A percentile compares a stretch with the other conserved stretches of the same genome.
phyloP scores from a whole-genome alignment of 2,329 filamentous ascomycete species.

The Penicillium sp. region DNA sequence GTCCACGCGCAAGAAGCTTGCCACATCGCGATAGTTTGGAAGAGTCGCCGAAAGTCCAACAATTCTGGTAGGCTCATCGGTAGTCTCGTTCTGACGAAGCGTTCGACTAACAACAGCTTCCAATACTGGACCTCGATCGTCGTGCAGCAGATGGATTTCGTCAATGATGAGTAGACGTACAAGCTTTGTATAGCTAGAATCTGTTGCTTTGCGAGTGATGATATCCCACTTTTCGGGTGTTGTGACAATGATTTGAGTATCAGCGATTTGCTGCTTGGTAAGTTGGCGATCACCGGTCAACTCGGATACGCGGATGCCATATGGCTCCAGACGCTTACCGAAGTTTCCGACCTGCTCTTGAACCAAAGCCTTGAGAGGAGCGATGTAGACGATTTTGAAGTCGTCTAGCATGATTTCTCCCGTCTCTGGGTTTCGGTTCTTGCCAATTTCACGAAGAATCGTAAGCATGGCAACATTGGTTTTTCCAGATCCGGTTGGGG shows the following conservation, averaged over 20 bases:
- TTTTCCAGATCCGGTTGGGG: constrained; percentile 94
- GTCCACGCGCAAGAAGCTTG: constrained; percentile 89
- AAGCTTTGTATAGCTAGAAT: constrained; percentile 95
- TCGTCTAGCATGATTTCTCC: constrained; percentile 94
- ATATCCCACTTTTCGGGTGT: constrained; percentile 99
- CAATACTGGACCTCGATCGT: constrained; percentile 91
- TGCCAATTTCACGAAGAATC: constrained; percentile 93
- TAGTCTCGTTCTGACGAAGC: constrained; percentile 89
- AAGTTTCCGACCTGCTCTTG: constrained; percentile 99
- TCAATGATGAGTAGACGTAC: constrained; percentile 95
- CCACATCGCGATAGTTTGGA: constrained; percentile 94
- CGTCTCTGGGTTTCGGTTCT: constrained; percentile 80
- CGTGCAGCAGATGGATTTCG: constrained; percentile 95
- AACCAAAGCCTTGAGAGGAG: constrained; percentile 89
- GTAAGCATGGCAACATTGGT: constrained; percentile 98
- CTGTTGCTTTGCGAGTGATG: constrained; percentile 95
- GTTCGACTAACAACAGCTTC: constrained; percentile 96
- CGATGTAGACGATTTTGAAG: constrained; percentile 98
- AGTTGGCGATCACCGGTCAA: constrained; percentile 96
- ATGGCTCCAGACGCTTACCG: constrained; percentile 82
- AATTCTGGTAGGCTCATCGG: constrained; percentile 85
- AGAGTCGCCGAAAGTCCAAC: constrained; percentile 91
- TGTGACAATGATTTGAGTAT: constrained; percentile 96
- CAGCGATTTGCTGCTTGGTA: constrained; percentile 96
- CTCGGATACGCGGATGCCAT: constrained; percentile 90